Evolutionary conservation across 2,329 filamentous ascomycete genomes (phyloP).

Genomic region (Neocatenulostroma microsporum): DNA sequence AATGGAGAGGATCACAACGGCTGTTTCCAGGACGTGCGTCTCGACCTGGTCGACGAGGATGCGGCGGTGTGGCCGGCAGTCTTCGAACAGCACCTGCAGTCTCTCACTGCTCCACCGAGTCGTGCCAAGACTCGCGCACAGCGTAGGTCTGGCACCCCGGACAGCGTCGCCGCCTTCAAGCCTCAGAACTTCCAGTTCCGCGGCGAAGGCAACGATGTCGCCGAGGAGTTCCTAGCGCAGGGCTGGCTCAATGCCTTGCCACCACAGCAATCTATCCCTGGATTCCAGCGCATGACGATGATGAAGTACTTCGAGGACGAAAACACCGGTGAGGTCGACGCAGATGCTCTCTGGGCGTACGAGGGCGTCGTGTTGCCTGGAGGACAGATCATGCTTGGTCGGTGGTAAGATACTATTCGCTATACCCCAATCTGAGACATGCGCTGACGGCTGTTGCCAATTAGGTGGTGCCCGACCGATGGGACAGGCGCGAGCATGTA

Average conservation of each 20-base stretch:
- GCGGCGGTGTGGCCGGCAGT: conserved; percentile 28
- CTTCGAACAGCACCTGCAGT: conserved; percentile 36
- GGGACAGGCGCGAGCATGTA: conserved; percentile 24
- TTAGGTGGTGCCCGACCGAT: conserved; percentile 35
- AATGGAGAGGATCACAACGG: conserved; percentile 24
- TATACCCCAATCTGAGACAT: no score
- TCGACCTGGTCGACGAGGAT: conserved; percentile 16
- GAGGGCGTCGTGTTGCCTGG: conserved; percentile 44
- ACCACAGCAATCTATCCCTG: conserved; percentile 42
- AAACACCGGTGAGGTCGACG: conserved; percentile 18
- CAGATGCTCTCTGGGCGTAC: conserved; percentile 40
- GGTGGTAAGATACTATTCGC: no score
- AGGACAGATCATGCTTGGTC: conserved; percentile 39
- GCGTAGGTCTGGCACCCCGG: conserved; percentile 11
- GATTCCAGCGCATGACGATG: conserved; percentile 49
- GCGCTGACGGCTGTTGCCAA: no score
- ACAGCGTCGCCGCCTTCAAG: conserved; percentile 5
- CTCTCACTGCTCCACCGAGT: conserved; percentile 21
- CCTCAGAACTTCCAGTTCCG: conserved; percentile 29
- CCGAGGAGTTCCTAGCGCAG: conserved; percentile 26
- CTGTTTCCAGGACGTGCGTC: conserved; percentile 24
- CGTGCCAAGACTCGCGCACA: conserved; percentile 29
- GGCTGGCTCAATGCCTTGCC: conserved; percentile 47
- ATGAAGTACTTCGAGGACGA: conserved; percentile 43
- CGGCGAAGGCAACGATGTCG: conserved; percentile 32